These are phyloP conservation scores for Adansonia digitata DNA, from an alignment of 345 rosid species.

Conservation along the genomic window DNA sequence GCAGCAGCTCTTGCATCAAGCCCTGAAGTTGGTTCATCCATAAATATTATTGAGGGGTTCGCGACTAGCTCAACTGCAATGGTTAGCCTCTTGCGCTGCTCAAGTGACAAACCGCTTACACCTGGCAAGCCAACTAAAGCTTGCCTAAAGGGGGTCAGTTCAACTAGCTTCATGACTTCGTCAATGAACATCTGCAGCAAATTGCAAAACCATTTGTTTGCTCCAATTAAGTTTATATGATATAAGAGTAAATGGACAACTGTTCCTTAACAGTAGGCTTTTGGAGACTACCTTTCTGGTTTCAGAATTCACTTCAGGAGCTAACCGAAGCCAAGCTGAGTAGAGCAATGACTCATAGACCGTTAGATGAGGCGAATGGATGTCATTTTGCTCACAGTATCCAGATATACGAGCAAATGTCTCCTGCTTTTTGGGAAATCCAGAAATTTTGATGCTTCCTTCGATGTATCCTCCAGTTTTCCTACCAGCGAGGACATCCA, in stretches of 20 bases:
- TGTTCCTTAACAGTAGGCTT: neutral
- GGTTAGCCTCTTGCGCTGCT: constrained; percentile 85
- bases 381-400: constrained; percentile 74
- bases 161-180: constrained; percentile 89
- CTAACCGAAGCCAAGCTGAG: constrained; percentile 70
- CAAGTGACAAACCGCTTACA: constrained; percentile 67
- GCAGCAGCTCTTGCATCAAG: constrained; percentile 95
- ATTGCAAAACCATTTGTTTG: neutral
- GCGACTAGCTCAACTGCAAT: constrained; percentile 93
- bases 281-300: constrained; percentile 43
- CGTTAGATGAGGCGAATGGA: constrained; percentile 73
- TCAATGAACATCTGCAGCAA: constrained; percentile 65
- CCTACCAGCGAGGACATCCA: constrained; percentile 86
- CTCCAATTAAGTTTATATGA: neutral
- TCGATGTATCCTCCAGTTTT: constrained; percentile 74
- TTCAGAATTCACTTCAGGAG: constrained; percentile 40
- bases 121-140: constrained; percentile 87
- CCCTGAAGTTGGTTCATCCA: constrained; percentile 97
- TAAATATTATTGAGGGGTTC: constrained; percentile 83
- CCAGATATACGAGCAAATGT: constrained; percentile 78
- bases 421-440: constrained; percentile 73
- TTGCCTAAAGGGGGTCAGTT: constrained; percentile 45
- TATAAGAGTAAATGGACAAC: neutral
- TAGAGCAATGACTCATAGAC: constrained; percentile 68
- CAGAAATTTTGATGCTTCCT: constrained; percentile 61